A percentile compares a stretch with the other conserved stretches of the same genome.
Evolutionary conservation across 345 rosid species (phyloP).

Genomic region (Eucalyptus lansdowneana): DNA sequence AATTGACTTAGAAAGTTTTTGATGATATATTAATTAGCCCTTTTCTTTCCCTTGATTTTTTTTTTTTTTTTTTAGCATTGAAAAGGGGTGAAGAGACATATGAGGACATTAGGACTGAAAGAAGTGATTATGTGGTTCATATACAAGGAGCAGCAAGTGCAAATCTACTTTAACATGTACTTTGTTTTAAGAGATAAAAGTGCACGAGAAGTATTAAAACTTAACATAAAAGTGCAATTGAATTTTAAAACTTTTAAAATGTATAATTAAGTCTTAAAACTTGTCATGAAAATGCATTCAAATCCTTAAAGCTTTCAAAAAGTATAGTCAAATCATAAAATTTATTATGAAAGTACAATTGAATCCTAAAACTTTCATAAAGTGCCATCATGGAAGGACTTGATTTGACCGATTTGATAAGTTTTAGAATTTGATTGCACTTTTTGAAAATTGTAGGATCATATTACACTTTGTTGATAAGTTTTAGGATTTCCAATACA

Average conservation of each 20-base stretch:
- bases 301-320: no score
- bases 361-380: no score
- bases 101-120: not conserved
- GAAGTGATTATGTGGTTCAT: not conserved
- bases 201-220: no score
- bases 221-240: fast-evolving
- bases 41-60: not conserved
- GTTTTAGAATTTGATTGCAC: fast-evolving
- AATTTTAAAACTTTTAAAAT: fast-evolving
- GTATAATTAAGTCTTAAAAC: fast-evolving
- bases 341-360: fast-evolving
- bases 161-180: not conserved
- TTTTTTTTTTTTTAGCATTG: no score
- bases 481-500: fast-evolving
- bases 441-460: fast-evolving
- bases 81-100: not conserved
- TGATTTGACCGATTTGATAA: fast-evolving
- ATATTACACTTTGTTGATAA: fast-evolving
- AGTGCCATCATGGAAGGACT: no score
- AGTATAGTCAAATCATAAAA: fast-evolving
- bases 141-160: not conserved
- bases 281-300: no score
- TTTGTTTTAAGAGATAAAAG: not conserved
- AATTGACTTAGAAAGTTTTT: not conserved
- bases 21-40: not conserved